Percentiles rank a stretch among this genome's conserved stretches.
phyloP scores from a whole-genome alignment of 2,329 filamentous ascomycete species.

The Allantophomopsis cytisporea region DNA sequence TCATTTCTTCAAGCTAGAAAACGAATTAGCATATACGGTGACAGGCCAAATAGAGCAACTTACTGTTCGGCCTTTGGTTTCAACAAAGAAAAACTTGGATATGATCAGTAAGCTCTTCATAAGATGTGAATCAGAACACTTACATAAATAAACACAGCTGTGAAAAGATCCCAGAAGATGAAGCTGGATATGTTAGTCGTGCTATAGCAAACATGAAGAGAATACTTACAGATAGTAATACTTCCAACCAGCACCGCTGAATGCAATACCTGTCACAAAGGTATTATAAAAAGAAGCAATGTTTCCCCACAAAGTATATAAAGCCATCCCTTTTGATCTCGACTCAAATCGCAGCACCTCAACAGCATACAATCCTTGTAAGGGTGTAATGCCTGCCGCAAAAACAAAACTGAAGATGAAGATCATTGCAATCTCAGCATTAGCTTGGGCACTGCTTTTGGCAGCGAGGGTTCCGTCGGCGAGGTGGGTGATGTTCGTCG shows the following conservation, averaged over 20 bases:
- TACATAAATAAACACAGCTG: slow-evolving; percentile 20
- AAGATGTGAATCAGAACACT: too few species aligned
- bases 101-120: too few species aligned
- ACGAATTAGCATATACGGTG: too few species aligned
- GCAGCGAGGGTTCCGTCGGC: slow-evolving; percentile 18
- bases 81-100: slow-evolving; percentile 14
- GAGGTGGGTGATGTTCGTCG: slow-evolving; percentile 19
- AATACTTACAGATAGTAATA: slow-evolving; percentile 19
- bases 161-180: slow-evolving; percentile 24
- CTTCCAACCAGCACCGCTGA: slow-evolving; percentile 23
- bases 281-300: slow-evolving; percentile 29
- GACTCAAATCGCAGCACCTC: slow-evolving; percentile 31
- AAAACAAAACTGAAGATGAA: slow-evolving; percentile 20
- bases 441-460: slow-evolving; percentile 19
- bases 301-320: slow-evolving; percentile 31
- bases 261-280: slow-evolving; percentile 23
- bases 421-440: slow-evolving; percentile 27
- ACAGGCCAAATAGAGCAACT: too few species aligned
- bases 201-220: too few species aligned
- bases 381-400: slow-evolving; percentile 28
- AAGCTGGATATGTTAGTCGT: neutral
- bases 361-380: slow-evolving; percentile 32
- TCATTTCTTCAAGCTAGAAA: slow-evolving; percentile 25
- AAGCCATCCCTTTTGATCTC: slow-evolving; percentile 32
- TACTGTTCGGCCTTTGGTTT: slow-evolving; percentile 5